Evolutionary conservation across 164 flowering plant genomes (phyloP), one percentile per base, ranked within the genome.

Genomic region (Tinospora cordifolia): DNA sequence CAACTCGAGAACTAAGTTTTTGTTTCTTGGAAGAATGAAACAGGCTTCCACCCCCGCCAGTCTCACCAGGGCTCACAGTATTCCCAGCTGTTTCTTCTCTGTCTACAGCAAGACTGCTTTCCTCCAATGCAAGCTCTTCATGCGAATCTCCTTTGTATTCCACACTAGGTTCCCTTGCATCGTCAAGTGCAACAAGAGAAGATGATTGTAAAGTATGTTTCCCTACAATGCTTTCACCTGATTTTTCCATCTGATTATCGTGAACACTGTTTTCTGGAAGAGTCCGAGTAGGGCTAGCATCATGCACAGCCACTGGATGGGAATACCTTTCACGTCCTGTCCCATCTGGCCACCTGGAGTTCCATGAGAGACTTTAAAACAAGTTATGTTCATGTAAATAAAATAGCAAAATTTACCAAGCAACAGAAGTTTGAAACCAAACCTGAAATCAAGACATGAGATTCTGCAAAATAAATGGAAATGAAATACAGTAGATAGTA

Each of bases 1-100:
- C 91, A 46, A 78, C 83, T 63, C 62, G 80, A 74, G 96, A 83
- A 83, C 73, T 84, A 21, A 82, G 59, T 71, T 84, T 86, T 62
- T 81, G 82, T 74, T 83, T 88, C 71, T 83, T 84, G 39, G 59
- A n/a, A 25, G 80, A 67, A 66, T 71, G 74, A 49, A 41, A 69
- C 21, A 46, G 38, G 49, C 47, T 58, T 25, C 69, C 85, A 70
- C 85, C 89, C 67, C 76, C 77, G 27, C 19, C 24, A 8, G 68
- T 60, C 47, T 82, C 82, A 71, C 46, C 49, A n/a, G 76, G 65
- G 30, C 58, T 67, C 21, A 25, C 67, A 68, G 40, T 63, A 78
- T 80, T 81, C 47, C 60, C 59, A 72, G 72, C 24, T 51, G 71
- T 75, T 71, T 85, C 90, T 41, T 79, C 88, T 77, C 75, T 82